A percentile compares a stretch with the other conserved stretches of the same genome.
Evolutionary conservation across 2,329 filamentous ascomycete genomes (phyloP).

Genomic region (Penicillium sp.): DNA sequence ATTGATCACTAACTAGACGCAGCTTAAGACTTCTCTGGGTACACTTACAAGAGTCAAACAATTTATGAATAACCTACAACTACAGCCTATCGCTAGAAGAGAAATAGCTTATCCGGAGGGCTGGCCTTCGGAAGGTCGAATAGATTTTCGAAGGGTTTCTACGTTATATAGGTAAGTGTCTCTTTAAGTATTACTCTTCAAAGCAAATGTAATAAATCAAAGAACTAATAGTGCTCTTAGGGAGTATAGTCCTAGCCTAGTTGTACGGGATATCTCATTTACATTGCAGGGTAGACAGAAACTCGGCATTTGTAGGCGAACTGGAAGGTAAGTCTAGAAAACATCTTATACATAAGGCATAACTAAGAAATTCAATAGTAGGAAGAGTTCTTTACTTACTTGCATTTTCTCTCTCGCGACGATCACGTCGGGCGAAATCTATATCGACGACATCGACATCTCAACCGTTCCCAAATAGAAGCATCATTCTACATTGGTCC

Average conservation of each 20-base stretch:
- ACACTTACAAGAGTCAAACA: neutral
- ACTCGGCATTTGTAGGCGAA: neutral
- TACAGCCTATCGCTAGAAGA: neutral
- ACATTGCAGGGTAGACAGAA: neutral
- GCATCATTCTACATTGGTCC: neutral
- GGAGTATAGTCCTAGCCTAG: neutral
- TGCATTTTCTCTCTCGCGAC: neutral
- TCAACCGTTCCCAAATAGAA: neutral
- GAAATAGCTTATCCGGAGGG: neutral
- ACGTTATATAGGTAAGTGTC: neutral
- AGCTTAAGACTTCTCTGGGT: neutral
- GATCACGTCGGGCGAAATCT: neutral
- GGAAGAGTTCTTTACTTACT: neutral
- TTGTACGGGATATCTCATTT: neutral
- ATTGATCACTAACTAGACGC: neutral
- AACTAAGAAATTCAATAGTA: neutral
- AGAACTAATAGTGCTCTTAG: neutral
- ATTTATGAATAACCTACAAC: neutral
- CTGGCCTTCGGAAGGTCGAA: neutral
- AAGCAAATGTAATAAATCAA: neutral
- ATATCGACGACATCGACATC: neutral
- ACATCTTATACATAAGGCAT: neutral
- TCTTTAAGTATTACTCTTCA: neutral
- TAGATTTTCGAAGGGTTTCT: neutral
- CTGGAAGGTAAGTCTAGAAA: neutral